Percentiles rank a stretch among this genome's conserved stretches.
Evolutionary conservation across 306 rosid species (phyloP).

Genomic region (Castanea mollissima): DNA sequence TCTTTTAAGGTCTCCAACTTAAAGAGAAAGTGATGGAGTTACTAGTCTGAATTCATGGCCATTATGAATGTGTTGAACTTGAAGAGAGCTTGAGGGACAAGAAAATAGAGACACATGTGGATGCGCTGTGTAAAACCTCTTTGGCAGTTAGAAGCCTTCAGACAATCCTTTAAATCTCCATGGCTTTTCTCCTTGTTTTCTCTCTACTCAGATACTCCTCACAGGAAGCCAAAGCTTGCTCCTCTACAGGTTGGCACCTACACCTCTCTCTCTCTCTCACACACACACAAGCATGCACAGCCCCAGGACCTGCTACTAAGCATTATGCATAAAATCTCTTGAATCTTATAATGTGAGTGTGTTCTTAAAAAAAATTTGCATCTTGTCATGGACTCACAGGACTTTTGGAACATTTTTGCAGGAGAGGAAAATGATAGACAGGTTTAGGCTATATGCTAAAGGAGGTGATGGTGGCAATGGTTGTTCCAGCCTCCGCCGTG

Average conservation of each 20-base stretch:
- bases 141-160: slow-evolving; percentile 34
- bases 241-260: slow-evolving; percentile 68
- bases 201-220: slow-evolving; percentile 48
- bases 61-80: slow-evolving; percentile 2
- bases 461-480: slow-evolving; percentile 95
- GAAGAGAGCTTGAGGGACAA: slow-evolving; percentile 15
- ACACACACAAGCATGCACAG: background rate
- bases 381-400: slow-evolving; percentile 3
- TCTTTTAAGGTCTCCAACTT: slow-evolving; percentile 23
- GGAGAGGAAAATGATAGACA: slow-evolving; percentile 93
- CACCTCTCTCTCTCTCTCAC: background rate
- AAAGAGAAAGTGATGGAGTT: background rate
- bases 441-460: slow-evolving; percentile 65
- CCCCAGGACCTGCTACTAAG: background rate
- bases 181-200: slow-evolving; percentile 42
- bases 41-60: slow-evolving; percentile 19
- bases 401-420: slow-evolving; percentile 29
- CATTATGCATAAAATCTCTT: background rate
- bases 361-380: background rate
- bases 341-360: slow-evolving; percentile 7
- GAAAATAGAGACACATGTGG: slow-evolving; percentile 41
- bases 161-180: slow-evolving; percentile 38
- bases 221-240: slow-evolving; percentile 67
- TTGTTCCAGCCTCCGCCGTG: slow-evolving; percentile 68
- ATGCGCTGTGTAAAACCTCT: slow-evolving; percentile 36